Percentiles rank a stretch among this genome's conserved stretches.
Evolutionary conservation across 176 grass and related monocot genomes (phyloP).

Genomic region (Leersia perrieri): DNA sequence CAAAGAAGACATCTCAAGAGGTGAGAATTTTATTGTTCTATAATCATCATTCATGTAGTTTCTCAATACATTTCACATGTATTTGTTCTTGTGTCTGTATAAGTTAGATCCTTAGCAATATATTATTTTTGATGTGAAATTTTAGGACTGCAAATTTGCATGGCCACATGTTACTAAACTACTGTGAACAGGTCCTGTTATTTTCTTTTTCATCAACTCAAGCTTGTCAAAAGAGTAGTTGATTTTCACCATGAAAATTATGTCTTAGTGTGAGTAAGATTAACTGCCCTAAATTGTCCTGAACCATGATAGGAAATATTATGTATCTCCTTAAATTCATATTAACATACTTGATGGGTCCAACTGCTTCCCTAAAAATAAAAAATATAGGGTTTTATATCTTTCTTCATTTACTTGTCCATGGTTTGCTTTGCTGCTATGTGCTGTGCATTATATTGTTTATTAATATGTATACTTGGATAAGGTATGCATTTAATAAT

Average conservation of each 20-base stretch:
- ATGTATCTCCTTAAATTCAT: neutral
- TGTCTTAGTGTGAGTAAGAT: neutral
- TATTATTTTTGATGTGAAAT: neutral
- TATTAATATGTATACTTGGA: slow-evolving; percentile 9
- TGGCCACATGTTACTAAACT: neutral
- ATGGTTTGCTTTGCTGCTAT: neutral
- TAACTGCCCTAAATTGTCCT: neutral
- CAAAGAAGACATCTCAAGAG: slow-evolving; percentile 32
- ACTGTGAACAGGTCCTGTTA: neutral
- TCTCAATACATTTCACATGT: slow-evolving; percentile 15
- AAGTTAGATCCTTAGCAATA: neutral
- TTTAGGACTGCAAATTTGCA: neutral
- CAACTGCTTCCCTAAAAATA: neutral
- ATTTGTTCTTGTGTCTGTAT: neutral
- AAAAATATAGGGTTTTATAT: neutral
- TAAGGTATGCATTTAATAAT: neutral
- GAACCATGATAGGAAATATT: neutral
- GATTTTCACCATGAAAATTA: neutral
- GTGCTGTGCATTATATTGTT: neutral
- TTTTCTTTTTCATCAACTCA: neutral
- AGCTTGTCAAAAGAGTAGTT: neutral
- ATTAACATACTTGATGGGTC: neutral
- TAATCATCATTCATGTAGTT: neutral
- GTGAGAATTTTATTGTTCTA: slow-evolving; percentile 22
- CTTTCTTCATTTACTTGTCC: neutral